phyloP scores from a whole-genome alignment of 108 stramenopile species.

The Fragilaria crotonensis region DNA sequence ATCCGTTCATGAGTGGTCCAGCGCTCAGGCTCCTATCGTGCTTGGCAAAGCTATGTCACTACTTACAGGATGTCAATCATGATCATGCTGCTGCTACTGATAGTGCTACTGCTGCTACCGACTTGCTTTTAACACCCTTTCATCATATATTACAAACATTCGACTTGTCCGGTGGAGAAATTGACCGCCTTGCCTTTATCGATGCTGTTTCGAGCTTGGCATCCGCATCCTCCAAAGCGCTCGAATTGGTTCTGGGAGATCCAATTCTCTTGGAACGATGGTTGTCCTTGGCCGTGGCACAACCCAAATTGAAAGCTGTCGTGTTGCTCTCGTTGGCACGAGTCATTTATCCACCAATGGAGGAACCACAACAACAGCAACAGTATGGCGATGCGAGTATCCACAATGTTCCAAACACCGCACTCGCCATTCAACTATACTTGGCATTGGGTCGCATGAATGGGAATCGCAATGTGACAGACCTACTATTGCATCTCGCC shows the following conservation, averaged over 20 bases:
- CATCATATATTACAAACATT: constrained; percentile 17
- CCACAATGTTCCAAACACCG: neutral
- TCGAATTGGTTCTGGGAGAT: constrained; percentile 12
- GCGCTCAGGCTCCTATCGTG: constrained; percentile 17
- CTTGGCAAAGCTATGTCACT: constrained; percentile 8
- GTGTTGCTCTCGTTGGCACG: constrained; percentile 17
- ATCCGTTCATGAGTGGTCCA: constrained; percentile 23
- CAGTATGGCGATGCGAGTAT: constrained; percentile 1
- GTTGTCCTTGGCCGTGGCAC: constrained; percentile 18
- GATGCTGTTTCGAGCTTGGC: constrained; percentile 28
- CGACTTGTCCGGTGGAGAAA: constrained; percentile 9
- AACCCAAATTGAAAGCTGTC: constrained; percentile 21
- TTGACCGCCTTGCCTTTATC: constrained; percentile 20
- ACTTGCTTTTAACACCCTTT: constrained; percentile 9
- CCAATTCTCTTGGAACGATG: constrained; percentile 14
- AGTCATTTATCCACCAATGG: constrained; percentile 14
- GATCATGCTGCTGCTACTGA: no score
- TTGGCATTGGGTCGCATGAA: constrained; percentile 7
- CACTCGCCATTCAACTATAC: constrained; percentile 3
- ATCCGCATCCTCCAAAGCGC: constrained; percentile 16
- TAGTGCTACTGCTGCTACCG: neutral
- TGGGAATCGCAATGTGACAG: constrained; percentile 9
- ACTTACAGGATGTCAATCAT: no score
- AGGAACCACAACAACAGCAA: constrained; percentile 2
- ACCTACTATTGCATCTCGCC: constrained; percentile 9